Evolutionary conservation across 371 early-diverging fungal species (phyloP), one percentile per base, ranked within the genome.

Genomic region (Quaeritorhiza haematococci): DNA sequence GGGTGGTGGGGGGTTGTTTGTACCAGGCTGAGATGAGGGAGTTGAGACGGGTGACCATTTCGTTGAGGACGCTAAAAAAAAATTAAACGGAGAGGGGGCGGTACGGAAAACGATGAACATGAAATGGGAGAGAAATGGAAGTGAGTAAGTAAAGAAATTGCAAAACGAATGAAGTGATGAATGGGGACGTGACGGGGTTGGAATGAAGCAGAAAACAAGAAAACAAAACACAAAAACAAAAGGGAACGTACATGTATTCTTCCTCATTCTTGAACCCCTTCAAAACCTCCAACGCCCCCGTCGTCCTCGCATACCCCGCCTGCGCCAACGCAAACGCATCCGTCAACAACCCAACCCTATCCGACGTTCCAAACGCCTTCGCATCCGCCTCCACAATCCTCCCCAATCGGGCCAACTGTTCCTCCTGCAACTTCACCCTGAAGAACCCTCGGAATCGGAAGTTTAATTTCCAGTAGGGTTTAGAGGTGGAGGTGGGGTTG

Each of bases 311-410:
- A 44, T 84, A 67, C 4, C 89, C 82, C 62, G 89, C 76, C 48
- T 68, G 61, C 24, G 84, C 81, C 51, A 92, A 67, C 2, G 84
- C 75, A 27, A 80, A 82, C 3, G 80, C 67, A 68, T 82, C 82
- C 19, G 60, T 38, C 38, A 79, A 8, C 21, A 82, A 55, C 33
- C 72, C 71, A 54, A 77, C 58, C 8, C 75, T 69, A 63, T 82
- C 82, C 33, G 53, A 61, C 5, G 67, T 62, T 15, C 67, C 23
- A 27, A 81, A 59, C 5, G 56, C 56, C 15, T 41, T 62, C 62
- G 55, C 58, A 56, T 69, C 68, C 46, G 33, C 59, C 49, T 56
- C 42, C 32, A 68, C 67, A 58, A 49, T 55, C 53, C 55, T 41
- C 3, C 54, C 66, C 19, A 76, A 51, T n/a, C 29, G 33, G 15